A percentile compares a stretch with the other conserved stretches of the same genome.
Evolutionary conservation across 148 eudicot genomes (phyloP).

Genomic region (Rhododendron griersonianum): DNA sequence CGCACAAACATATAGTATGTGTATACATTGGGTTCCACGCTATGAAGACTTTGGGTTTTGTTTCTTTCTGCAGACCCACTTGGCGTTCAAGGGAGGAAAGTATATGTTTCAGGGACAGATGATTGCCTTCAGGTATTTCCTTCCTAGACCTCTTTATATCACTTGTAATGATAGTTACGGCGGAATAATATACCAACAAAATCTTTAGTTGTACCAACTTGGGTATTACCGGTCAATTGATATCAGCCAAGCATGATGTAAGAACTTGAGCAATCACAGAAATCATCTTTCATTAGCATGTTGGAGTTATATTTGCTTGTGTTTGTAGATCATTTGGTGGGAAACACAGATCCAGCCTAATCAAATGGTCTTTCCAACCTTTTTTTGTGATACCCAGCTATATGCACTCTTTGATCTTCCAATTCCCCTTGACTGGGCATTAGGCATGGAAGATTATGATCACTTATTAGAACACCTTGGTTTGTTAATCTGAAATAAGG

Average conservation of each 20-base stretch:
- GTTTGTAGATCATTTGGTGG: not conserved
- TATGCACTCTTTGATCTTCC: not conserved
- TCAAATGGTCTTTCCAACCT: not conserved
- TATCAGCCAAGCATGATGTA: not conserved
- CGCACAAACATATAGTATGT: not conserved
- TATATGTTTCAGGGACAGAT: constrained; percentile 49
- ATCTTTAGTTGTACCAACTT: not conserved
- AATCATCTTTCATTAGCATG: not conserved
- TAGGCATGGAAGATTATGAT: not conserved
- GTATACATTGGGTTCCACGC: not conserved
- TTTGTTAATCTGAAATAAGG: not conserved
- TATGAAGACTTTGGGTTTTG: not conserved
- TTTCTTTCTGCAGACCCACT: constrained; percentile 53
- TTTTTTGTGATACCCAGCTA: not conserved
- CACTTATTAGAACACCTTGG: not conserved
- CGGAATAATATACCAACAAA: not conserved
- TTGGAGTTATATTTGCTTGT: not conserved
- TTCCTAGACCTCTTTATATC: constrained; percentile 5
- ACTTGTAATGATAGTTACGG: not conserved
- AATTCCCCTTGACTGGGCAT: not conserved
- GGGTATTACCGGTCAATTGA: not conserved
- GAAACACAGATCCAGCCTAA: not conserved
- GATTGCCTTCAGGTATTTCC: constrained; percentile 71
- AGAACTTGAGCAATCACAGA: not conserved
- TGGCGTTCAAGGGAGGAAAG: constrained; percentile 95